phyloP scores from a whole-genome alignment of 306 rosid species.

The Lagenaria siceraria region DNA sequence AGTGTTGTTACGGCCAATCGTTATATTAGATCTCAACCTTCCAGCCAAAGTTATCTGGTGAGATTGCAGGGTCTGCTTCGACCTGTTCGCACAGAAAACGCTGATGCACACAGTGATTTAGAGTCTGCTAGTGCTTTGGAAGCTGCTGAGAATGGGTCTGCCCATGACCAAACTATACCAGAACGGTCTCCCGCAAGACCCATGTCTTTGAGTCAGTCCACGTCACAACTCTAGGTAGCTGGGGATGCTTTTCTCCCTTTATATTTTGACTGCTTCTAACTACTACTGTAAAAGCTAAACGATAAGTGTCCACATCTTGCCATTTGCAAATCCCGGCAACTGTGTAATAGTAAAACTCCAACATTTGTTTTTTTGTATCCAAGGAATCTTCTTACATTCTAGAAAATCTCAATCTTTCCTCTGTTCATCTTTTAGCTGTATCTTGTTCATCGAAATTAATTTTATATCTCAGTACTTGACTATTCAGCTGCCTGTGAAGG shows the following conservation, averaged over 20 bases:
- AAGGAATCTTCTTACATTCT: not conserved
- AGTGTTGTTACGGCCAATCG: slow-evolving; percentile 52
- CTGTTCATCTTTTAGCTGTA: not conserved
- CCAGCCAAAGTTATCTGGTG: slow-evolving; percentile 72
- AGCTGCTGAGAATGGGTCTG: slow-evolving; percentile 46
- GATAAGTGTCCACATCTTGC: slow-evolving; percentile 21
- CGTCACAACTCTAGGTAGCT: slow-evolving; percentile 28
- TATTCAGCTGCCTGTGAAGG: not conserved
- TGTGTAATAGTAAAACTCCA: not conserved
- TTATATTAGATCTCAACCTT: slow-evolving; percentile 62
- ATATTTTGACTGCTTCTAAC: slow-evolving; percentile 32
- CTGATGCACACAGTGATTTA: slow-evolving; percentile 27
- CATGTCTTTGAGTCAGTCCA: slow-evolving; percentile 22
- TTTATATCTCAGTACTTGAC: not conserved
- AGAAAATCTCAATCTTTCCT: not conserved
- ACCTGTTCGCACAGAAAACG: slow-evolving; percentile 53
- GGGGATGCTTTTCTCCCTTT: slow-evolving; percentile 3
- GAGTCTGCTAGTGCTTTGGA: slow-evolving; percentile 26
- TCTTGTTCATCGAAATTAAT: not conserved
- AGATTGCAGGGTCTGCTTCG: slow-evolving; percentile 75
- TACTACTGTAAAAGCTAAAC: slow-evolving; percentile 21
- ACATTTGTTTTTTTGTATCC: not conserved
- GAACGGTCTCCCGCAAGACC: slow-evolving; percentile 20
- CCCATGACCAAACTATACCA: slow-evolving; percentile 18
- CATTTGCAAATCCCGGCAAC: slow-evolving; percentile 1